Conservation (phyloP, 2,329 filamentous ascomycete species). For the Apiospora koreana region DNA sequence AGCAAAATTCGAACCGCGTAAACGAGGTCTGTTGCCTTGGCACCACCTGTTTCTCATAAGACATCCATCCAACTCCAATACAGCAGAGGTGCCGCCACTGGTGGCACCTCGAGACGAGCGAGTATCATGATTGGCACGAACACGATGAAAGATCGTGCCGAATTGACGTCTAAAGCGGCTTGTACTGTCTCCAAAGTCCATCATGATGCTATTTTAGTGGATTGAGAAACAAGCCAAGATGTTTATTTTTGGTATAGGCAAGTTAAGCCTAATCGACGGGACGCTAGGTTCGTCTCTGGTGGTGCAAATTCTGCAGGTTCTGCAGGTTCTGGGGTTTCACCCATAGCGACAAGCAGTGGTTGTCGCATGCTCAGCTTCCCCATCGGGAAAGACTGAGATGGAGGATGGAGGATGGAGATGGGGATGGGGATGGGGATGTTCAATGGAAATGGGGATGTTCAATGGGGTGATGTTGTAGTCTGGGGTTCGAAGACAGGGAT, state of each 20-base stretch:
- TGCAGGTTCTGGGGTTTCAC: not conserved
- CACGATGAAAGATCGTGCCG: not conserved
- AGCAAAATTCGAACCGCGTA: not conserved
- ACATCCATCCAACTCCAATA: not conserved
- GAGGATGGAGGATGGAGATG: not conserved
- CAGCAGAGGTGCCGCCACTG: not conserved
- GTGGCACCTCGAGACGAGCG: not conserved
- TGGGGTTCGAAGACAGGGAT: not conserved
- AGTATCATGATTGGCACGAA: not conserved
- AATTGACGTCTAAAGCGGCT: not conserved
- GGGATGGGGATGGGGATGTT: too few species aligned
- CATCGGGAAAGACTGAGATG: not conserved
- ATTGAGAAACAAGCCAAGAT: not conserved
- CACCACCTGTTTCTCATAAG: not conserved
- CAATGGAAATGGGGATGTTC: too few species aligned
- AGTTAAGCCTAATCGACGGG: not conserved
- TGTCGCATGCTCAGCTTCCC: not conserved
- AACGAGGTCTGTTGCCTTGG: not conserved
- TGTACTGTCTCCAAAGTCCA: not conserved
- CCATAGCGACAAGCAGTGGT: not conserved
- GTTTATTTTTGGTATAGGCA: not conserved
- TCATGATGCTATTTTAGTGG: not conserved
- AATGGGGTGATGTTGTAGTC: not conserved
- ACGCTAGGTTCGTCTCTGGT: not conserved
- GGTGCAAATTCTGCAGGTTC: too few species aligned